Base-by-base conservation (phyloP, 495 filamentous ascomycete species). In the Aspergillus kassunensis region DNA sequence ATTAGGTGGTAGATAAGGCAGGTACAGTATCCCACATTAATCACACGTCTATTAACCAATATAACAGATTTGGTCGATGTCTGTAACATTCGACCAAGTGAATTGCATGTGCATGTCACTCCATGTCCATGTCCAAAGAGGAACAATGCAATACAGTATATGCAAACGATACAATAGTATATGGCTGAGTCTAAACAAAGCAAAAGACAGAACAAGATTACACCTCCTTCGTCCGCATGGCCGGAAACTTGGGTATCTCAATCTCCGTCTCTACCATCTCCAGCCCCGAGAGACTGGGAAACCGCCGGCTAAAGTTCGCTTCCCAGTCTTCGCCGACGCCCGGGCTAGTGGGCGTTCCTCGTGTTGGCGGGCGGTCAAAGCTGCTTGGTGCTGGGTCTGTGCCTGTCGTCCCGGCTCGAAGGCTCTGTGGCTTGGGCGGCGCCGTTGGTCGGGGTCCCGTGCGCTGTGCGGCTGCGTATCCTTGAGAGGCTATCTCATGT, bases 201-300 rank as follows among this genome's bases (percentile, higher is more conserved):
- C n/a, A n/a, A 16, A 40, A 36, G 11, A 9, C 7, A 23, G 21
- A 35, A 49, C 6, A 29, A 36, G 11, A 34, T 49, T 70, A 76
- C 53, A 76, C 70, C 54, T 76, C 71, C 50, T 66, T 67, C 0
- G 72, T 76, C 47, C 68, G 59, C 42, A 76, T 53, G 41, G 64
- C 68, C 11, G 68, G 53, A 16, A 71, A 57, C 39, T 68, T 70
- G 13, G 73, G 66, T 25, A 70, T 57, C 57, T 80, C 74, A 40
- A 83, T 79, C 61, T 85, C 88, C 56, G 79, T 82, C 63, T 85
- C 90, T 25, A 89, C 86, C 84, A 95, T 88, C 73, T 95, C 90
- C 41, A 95, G 74, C 1, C 86, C 82, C 19, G 80, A 82, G 20
- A 96, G 73, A 59, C 83, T 90, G 1, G 91, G 91, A 65, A 88